Conservation (phyloP, 148 eudicot species). For the Chenopodium suecicum region DNA sequence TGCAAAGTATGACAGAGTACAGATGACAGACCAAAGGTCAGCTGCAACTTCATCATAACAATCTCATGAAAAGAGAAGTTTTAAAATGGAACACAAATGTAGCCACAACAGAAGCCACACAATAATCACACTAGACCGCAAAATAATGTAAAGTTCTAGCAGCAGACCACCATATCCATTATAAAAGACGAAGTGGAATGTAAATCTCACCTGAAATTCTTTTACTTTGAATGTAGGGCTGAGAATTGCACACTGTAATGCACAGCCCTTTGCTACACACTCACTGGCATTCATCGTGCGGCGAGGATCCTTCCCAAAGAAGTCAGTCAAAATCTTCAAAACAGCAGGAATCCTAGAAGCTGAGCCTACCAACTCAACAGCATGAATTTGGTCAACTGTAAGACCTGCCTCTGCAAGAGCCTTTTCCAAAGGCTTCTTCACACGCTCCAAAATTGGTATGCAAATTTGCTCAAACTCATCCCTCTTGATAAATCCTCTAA, state of each 20-base stretch:
- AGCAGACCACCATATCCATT: neutral
- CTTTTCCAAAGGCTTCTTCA: conserved; percentile 86
- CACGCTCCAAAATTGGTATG: conserved; percentile 80
- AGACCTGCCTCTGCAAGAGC: conserved; percentile 89
- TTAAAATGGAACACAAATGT: neutral
- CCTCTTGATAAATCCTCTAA: conserved; percentile 73
- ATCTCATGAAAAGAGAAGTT: neutral
- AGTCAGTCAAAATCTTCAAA: conserved; percentile 74
- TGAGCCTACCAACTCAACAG: conserved; percentile 95
- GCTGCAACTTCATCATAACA: neutral
- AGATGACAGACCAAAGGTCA: neutral
- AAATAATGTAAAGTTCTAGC: neutral
- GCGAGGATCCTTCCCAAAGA: conserved; percentile 91
- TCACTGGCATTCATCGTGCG: conserved; percentile 98
- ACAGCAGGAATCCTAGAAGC: conserved; percentile 89
- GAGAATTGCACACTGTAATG: conserved; percentile 83
- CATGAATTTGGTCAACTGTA: conserved; percentile 57
- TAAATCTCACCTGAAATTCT: conserved; percentile 72
- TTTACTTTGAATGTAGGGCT: conserved; percentile 94
- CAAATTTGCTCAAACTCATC: conserved; percentile 87
- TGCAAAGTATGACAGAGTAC: neutral
- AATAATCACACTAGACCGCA: neutral
- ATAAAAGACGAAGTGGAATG: neutral
- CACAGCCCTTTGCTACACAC: conserved; percentile 94
- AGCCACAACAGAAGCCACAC: neutral